A percentile compares a stretch with the other conserved stretches of the same genome.
These are phyloP conservation scores for Suillus bovinus DNA, from an alignment of 768 basidiomycete genomes.

Conservation along the genomic window DNA sequence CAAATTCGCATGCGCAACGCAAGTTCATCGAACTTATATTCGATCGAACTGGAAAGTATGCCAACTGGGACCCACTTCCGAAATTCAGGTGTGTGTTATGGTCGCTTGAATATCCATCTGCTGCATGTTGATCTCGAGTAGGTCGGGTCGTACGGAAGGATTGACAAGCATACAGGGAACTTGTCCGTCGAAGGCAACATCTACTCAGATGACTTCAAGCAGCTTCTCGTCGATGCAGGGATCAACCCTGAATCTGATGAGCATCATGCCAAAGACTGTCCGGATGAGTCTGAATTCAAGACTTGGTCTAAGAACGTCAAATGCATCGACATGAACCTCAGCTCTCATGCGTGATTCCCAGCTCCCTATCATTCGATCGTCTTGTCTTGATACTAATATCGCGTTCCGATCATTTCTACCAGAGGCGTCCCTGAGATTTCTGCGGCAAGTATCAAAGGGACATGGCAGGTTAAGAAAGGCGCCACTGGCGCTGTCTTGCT, in stretches of 20 bases:
- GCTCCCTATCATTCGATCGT: not conserved
- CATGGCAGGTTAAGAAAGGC: slow-evolving; percentile 21
- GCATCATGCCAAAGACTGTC: slow-evolving; percentile 10
- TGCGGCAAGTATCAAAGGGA: slow-evolving; percentile 26
- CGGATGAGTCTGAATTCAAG: slow-evolving; percentile 15
- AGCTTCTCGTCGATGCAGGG: not conserved
- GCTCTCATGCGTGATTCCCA: slow-evolving; percentile 13
- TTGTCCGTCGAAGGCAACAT: slow-evolving; percentile 24
- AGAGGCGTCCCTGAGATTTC: slow-evolving; percentile 15
- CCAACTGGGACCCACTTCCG: slow-evolving; percentile 29
- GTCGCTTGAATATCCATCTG: not conserved
- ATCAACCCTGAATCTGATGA: slow-evolving; percentile 2
- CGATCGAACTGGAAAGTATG: slow-evolving; percentile 25
- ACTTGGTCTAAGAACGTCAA: slow-evolving; percentile 14
- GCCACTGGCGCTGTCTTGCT: slow-evolving; percentile 24
- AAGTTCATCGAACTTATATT: slow-evolving; percentile 29
- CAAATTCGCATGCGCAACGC: slow-evolving; percentile 16
- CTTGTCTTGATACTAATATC: not conserved
- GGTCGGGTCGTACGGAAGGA: slow-evolving; percentile 26
- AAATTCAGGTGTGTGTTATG: slow-evolving; percentile 18
- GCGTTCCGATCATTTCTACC: not conserved
- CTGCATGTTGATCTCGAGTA: not conserved
- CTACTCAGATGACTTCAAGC: slow-evolving; percentile 1
- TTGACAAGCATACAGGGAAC: slow-evolving; percentile 22
- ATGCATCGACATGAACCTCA: slow-evolving; percentile 9